Conservation (phyloP, 129 eudicot genomes). For the Centaurea solstitialis region DNA sequence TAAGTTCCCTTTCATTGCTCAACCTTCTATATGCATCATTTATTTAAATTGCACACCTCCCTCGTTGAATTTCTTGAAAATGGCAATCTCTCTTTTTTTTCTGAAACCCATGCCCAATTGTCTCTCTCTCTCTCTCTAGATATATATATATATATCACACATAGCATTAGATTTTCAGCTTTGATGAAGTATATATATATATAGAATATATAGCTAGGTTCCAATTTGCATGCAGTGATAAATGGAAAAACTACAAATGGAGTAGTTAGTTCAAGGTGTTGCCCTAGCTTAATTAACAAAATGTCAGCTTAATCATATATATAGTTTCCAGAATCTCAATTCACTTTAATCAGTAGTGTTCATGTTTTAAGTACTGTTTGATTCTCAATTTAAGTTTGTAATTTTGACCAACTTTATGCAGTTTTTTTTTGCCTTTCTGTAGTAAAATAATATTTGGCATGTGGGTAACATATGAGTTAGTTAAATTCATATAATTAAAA, state of each 20-base stretch:
- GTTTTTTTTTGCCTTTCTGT: slow-evolving; percentile 5
- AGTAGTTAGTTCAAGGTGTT: slow-evolving; percentile 3
- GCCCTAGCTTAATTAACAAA: not conserved
- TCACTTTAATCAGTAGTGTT: slow-evolving; percentile 17
- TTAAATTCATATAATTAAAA: not conserved
- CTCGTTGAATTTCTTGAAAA: slow-evolving; percentile 23
- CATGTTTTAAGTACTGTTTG: slow-evolving; percentile 7
- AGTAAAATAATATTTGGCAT: slow-evolving; percentile 25
- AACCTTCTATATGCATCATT: not conserved
- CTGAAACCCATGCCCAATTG: slow-evolving; percentile 28
- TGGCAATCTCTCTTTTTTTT: not conserved
- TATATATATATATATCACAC: not conserved
- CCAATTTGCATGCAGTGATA: slow-evolving; percentile 16
- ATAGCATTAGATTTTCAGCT: slow-evolving; percentile 7
- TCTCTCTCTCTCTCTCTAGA: not conserved
- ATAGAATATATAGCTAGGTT: not conserved
- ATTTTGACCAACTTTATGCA: slow-evolving; percentile 16
- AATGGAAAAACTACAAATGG: not conserved
- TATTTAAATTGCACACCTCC: slow-evolving; percentile 31
- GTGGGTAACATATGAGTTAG: slow-evolving; percentile 27
- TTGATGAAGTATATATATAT: not conserved
- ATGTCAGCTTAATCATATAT: not conserved
- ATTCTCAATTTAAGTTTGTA: slow-evolving; percentile 10
- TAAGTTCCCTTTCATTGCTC: slow-evolving; percentile 10
- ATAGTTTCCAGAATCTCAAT: slow-evolving; percentile 11